Evolutionary conservation across 768 basidiomycete species (phyloP).

Genomic region (Leccinum rimulosum): DNA sequence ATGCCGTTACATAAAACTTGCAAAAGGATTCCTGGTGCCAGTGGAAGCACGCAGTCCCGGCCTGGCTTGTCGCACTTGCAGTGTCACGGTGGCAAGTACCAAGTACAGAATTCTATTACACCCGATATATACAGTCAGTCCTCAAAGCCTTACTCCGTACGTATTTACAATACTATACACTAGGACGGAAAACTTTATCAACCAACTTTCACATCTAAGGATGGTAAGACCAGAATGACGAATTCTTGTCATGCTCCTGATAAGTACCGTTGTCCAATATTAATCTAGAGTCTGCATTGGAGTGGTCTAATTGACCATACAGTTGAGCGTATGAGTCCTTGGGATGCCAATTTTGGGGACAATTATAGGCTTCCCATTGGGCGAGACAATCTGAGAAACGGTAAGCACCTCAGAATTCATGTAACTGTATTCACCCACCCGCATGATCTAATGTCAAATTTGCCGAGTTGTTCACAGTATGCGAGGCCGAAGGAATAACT

Average conservation of each 20-base stretch:
- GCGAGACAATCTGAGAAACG: not conserved
- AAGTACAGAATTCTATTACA: no score
- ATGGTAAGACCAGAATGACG: not conserved
- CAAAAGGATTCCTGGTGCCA: no score
- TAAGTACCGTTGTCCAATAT: not conserved
- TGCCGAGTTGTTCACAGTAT: not conserved
- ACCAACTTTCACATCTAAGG: not conserved
- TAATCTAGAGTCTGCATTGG: not conserved
- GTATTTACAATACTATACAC: not conserved
- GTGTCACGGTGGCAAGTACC: no score
- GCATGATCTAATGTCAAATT: not conserved
- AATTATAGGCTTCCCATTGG: not conserved
- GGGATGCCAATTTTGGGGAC: not conserved
- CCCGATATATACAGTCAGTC: no score
- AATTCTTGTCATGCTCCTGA: not conserved
- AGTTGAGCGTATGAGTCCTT: not conserved
- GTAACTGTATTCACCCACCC: slow-evolving; percentile 1
- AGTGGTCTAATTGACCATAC: not conserved
- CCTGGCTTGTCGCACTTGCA: no score
- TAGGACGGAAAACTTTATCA: not conserved
- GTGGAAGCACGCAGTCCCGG: no score
- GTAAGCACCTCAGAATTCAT: not conserved
- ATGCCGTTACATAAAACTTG: no score
- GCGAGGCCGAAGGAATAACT: not conserved
- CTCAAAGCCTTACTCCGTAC: not conserved